These are phyloP conservation scores for Cytospora piceae DNA, from an alignment of 2,329 filamentous ascomycete genomes.

Conservation along the genomic window DNA sequence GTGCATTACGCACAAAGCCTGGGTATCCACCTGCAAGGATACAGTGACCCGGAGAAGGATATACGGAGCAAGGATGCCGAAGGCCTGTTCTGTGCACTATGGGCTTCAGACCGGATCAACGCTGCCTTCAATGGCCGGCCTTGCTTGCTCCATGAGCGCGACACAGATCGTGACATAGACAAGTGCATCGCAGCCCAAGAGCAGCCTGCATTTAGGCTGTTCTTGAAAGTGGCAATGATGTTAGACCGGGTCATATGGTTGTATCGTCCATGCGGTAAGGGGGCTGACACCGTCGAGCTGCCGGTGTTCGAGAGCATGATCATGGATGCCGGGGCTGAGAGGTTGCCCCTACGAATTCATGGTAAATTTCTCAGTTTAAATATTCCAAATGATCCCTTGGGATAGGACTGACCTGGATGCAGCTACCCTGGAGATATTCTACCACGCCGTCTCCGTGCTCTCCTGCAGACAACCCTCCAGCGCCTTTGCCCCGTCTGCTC, in stretches of 20 bases:
- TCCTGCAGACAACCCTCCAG: slow-evolving; percentile 57
- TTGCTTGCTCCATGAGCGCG: slow-evolving; percentile 62
- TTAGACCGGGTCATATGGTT: slow-evolving; percentile 63
- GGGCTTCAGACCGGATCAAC: slow-evolving; percentile 64
- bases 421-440: slow-evolving; percentile 66
- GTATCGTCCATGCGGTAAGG: slow-evolving; percentile 59
- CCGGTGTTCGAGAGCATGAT: slow-evolving; percentile 63
- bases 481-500: slow-evolving; percentile 35
- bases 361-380: slow-evolving; percentile 40
- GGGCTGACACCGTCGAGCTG: slow-evolving; percentile 52
- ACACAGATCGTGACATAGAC: slow-evolving; percentile 58
- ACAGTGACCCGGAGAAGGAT: slow-evolving; percentile 39
- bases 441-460: slow-evolving; percentile 66
- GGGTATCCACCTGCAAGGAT: slow-evolving; percentile 55
- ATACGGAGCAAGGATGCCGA: slow-evolving; percentile 44
- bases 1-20: slow-evolving; percentile 62
- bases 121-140: slow-evolving; percentile 64
- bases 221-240: slow-evolving; percentile 57
- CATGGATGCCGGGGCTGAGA: slow-evolving; percentile 55
- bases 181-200: slow-evolving; percentile 54
- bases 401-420: not conserved
- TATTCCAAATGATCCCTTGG: no score
- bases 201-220: slow-evolving; percentile 57
- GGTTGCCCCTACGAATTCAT: slow-evolving; percentile 52
- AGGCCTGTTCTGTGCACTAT: slow-evolving; percentile 60